Evolutionary conservation across 352 stramenopile genomes (phyloP), one percentile per base, ranked within the genome.

Genomic region (Pythium rishiriense): DNA sequence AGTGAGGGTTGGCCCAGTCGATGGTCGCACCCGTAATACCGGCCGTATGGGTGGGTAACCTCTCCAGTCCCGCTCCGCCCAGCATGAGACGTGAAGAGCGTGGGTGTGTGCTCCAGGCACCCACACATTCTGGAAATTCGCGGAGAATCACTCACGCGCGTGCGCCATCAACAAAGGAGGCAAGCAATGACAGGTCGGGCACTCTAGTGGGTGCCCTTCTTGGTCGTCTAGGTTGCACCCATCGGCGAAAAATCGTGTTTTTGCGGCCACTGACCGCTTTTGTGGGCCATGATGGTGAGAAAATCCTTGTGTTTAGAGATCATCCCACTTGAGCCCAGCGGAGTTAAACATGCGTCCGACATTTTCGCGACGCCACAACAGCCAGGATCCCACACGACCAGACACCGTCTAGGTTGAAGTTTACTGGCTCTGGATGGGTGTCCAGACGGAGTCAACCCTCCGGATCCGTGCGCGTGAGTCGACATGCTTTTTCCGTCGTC

Each of bases 361-460:
- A n/a, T n/a, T n/a, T n/a, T n/a, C n/a, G n/a, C 47, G 25, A 53
- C 47, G 39, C n/a, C 47, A 24, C 1, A 39, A 8, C 25, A 17
- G 22, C 25, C 37, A 25, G 8, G 9, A 21, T 51, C 11, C 21
- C 4, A 24, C 25, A 53, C 47, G 28, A 53, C 24, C 47, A 53
- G 25, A 53, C 47, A 53, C 22, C 45, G 47, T 53, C 47, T 53
- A 33, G 47, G 47, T 53, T 53, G 47, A 53, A 53, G 47, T 53
- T 53, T 4, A 11, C 9, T 39, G 28, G 26, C 25, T 35, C 31
- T 51, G 15, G 9, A 10, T 8, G n/a, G 21, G 2, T 21, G 19
- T 10, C 15, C 47, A 53, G 17, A 53, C 21, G 41, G 41, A 47
- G 41, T 47, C 31, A 35, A 35, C 31, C 31, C 31, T 47, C 2